Percentiles rank a stretch among this genome's conserved stretches.
phyloP scores from a whole-genome alignment of 768 basidiomycete species.

The Calocybe indica region DNA sequence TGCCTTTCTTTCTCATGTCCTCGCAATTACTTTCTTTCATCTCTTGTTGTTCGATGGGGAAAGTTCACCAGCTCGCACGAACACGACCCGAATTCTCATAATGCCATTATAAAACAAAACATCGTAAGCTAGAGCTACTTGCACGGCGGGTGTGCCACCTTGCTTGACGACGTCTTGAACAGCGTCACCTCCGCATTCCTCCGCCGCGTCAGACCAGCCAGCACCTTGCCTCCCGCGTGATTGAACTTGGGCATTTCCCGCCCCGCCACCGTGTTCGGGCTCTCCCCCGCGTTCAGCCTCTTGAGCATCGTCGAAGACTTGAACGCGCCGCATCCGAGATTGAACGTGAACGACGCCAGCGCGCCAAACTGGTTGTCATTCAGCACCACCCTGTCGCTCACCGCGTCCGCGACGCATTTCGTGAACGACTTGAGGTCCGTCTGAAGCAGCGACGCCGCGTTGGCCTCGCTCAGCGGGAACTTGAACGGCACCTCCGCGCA shows the following conservation, averaged over 20 bases:
- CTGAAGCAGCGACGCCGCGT: conserved; percentile 21
- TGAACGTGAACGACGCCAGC: conserved; percentile 24
- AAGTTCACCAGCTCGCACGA: too few species aligned
- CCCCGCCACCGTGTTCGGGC: conserved; percentile 25
- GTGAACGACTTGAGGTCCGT: conserved; percentile 21
- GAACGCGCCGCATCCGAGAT: conserved; percentile 20
- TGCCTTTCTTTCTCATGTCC: too few species aligned
- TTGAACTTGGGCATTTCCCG: conserved; percentile 26
- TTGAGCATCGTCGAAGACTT: conserved; percentile 21
- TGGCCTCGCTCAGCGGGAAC: conserved; percentile 25
- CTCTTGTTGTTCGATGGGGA: too few species aligned
- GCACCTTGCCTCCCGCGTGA: conserved; percentile 18
- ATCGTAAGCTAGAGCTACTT: too few species aligned
- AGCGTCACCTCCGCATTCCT: conserved; percentile 9
- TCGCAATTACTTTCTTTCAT: too few species aligned
- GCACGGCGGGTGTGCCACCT: conserved; percentile 17
- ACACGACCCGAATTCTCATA: too few species aligned
- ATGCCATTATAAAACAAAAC: too few species aligned
- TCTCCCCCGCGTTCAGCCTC: conserved; percentile 23
- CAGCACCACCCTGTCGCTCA: conserved; percentile 17
- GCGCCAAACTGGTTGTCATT: conserved; percentile 31
- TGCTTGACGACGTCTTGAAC: conserved; percentile 23
- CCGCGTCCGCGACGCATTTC: conserved; percentile 20
- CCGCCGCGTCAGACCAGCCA: conserved; percentile 19
- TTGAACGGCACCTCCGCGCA: conserved; percentile 27